phyloP scores from a whole-genome alignment of 768 basidiomycete species.

The Clavulina sp. region DNA sequence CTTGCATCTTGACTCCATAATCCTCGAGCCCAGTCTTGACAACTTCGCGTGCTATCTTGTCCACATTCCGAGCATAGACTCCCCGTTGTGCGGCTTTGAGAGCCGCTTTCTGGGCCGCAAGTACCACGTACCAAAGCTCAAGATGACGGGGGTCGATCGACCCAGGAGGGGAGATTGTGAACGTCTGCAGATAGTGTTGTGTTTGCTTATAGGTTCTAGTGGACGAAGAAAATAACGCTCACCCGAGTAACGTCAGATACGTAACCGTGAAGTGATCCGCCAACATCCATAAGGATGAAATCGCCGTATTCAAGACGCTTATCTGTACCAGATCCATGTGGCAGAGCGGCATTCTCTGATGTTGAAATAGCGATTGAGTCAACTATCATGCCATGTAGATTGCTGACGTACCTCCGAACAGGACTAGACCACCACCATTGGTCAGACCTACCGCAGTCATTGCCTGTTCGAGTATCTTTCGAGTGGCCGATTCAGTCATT shows the following conservation, averaged over 20 bases:
- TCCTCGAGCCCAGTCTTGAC: conserved; percentile 21
- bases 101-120: conserved; percentile 42
- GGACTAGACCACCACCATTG: conserved; percentile 40
- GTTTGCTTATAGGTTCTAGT: neutral
- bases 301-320: conserved; percentile 37
- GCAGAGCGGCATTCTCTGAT: conserved; percentile 68
- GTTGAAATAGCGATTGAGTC: conserved; percentile 4
- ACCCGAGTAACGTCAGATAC: conserved; percentile 3
- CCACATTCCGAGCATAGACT: conserved; percentile 34
- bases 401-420: conserved; percentile 52
- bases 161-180: conserved; percentile 43
- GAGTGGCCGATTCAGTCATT: conserved; percentile 57
- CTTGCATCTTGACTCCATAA: neutral
- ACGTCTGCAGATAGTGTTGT: neutral
- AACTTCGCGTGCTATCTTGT: conserved; percentile 39
- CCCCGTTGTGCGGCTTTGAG: conserved; percentile 31
- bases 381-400: neutral
- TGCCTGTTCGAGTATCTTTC: conserved; percentile 36
- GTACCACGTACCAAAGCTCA: conserved; percentile 48
- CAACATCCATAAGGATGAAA: conserved; percentile 59
- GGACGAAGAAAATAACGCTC: neutral
- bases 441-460: conserved; percentile 41
- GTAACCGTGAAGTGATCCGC: conserved; percentile 56
- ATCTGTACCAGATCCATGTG: conserved; percentile 67
- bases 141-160: conserved; percentile 40